These are phyloP conservation scores for Chlorophyllum brunneum DNA, from an alignment of 768 basidiomycete species.

Conservation along the genomic window DNA sequence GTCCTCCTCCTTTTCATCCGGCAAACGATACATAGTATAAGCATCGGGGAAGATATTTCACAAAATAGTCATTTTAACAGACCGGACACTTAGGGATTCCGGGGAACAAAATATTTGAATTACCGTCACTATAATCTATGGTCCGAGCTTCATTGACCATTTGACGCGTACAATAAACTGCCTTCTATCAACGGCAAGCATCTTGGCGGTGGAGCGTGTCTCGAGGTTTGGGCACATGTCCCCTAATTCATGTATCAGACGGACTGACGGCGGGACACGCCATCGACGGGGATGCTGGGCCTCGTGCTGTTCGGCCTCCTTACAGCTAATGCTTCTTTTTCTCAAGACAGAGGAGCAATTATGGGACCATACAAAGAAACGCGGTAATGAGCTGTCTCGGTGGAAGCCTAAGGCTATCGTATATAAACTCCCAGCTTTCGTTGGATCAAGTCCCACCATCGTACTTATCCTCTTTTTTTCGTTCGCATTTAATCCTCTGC, in stretches of 20 bases:
- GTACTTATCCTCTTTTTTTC: background rate
- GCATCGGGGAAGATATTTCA: too few relatives aligned
- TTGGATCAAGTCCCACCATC: background rate
- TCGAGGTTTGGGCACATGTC: background rate
- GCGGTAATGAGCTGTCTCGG: background rate
- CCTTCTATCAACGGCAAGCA: too few relatives aligned
- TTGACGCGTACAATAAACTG: too few relatives aligned
- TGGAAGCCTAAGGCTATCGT: background rate
- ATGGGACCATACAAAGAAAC: background rate
- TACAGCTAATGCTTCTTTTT: background rate
- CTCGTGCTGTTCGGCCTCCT: background rate
- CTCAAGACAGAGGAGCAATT: too few relatives aligned
- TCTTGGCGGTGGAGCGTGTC: too few relatives aligned
- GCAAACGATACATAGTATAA: too few relatives aligned
- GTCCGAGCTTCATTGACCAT: too few relatives aligned
- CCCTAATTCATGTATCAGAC: background rate
- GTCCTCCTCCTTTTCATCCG: too few relatives aligned
- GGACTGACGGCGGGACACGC: background rate
- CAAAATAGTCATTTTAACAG: too few relatives aligned
- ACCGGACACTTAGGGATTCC: too few relatives aligned
- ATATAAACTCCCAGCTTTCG: background rate
- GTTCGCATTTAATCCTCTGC: background rate
- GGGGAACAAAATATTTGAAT: too few relatives aligned
- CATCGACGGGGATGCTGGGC: background rate
- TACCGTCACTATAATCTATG: too few relatives aligned